Evolutionary conservation across 305 asterid species (phyloP).

Genomic region (Euphrasia arctica): DNA sequence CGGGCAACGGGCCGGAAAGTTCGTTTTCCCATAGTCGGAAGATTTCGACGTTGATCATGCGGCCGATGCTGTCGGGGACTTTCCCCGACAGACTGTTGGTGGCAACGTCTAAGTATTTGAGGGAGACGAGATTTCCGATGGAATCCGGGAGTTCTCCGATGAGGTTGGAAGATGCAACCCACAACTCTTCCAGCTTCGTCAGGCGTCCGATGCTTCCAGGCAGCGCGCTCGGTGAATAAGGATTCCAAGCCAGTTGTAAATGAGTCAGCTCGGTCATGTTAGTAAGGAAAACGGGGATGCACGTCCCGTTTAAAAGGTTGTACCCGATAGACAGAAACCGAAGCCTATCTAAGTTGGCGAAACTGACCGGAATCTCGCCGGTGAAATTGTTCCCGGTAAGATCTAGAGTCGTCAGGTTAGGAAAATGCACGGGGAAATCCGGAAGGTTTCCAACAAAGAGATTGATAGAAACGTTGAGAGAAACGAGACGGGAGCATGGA

Average conservation of each 20-base stretch:
- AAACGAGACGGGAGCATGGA: constrained; percentile 58
- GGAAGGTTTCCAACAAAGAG: constrained; percentile 70
- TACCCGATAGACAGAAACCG: constrained; percentile 42
- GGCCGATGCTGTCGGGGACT: constrained; percentile 62
- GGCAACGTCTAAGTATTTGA: constrained; percentile 52
- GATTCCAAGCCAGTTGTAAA: constrained; percentile 45
- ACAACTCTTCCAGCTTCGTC: constrained; percentile 46
- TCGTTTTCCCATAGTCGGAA: constrained; percentile 52
- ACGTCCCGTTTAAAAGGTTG: constrained; percentile 66
- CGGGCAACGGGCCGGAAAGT: constrained; percentile 66
- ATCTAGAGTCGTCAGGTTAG: constrained; percentile 52
- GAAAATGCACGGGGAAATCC: constrained; percentile 45
- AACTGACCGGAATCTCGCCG: constrained; percentile 68
- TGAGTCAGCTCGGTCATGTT: constrained; percentile 63
- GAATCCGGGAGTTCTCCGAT: constrained; percentile 67
- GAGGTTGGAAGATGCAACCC: constrained; percentile 35
- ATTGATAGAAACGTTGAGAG: constrained; percentile 51
- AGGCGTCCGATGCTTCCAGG: constrained; percentile 63
- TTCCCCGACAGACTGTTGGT: constrained; percentile 50
- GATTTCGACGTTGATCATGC: constrained; percentile 37
- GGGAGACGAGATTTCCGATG: constrained; percentile 48
- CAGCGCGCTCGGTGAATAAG: constrained; percentile 47
- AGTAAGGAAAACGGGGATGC: constrained; percentile 56
- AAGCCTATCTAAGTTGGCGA: constrained; percentile 46
- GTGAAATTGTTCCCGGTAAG: constrained; percentile 58